Base-by-base conservation (phyloP, 129 eudicot genomes). In the carrot (Daucus carota) region DNA sequence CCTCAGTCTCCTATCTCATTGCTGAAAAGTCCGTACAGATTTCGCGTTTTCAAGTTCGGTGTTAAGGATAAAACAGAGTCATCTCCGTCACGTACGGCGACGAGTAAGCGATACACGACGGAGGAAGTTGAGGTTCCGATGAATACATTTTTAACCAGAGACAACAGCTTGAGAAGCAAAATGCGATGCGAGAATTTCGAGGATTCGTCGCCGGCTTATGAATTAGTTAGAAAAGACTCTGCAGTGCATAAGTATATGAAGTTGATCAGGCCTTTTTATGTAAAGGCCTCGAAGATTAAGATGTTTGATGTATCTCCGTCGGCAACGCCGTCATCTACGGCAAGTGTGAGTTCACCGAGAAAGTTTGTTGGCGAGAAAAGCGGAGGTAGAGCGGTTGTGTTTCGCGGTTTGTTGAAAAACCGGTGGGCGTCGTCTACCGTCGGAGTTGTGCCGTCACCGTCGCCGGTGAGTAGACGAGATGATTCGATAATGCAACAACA, bases 121-220 rank as follows among this genome's bases (percentile, higher is more conserved):
- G 85, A 82, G 29, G 89, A 87, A 65, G 74, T 26, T 26, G 36
- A 63, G 40, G 5, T 77, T 42, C 82, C 81, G 24, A 76, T 73
- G 5, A 81, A 59, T 22, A 81, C 87, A 0, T 15, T 82, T 47
- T 47, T 86, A 3, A 72, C 80, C 0, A 24, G 97, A 76, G 97
- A 85, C 38, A 87, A 85, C 82, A 86, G 97, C 22, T 84, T 88
- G 80, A 75, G 94, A 69, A 74, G 82, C 75, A 81, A 87, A 43
- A 33, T 91, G 45, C 73, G 8, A 72, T 80, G 76, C 9, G 90
- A 86, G 59, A 78, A 46, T 46, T 77, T 81, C 14, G 81, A 71
- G 24, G 80, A 65, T 65, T 77, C 41, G 41, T 63, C 38, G 31
- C 15, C 24, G 74, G 76, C 16, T 50, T 45, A 52, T 46, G 72